phyloP scores from a whole-genome alignment of 73 alveolate genomes.

The Stentor roeselii region DNA sequence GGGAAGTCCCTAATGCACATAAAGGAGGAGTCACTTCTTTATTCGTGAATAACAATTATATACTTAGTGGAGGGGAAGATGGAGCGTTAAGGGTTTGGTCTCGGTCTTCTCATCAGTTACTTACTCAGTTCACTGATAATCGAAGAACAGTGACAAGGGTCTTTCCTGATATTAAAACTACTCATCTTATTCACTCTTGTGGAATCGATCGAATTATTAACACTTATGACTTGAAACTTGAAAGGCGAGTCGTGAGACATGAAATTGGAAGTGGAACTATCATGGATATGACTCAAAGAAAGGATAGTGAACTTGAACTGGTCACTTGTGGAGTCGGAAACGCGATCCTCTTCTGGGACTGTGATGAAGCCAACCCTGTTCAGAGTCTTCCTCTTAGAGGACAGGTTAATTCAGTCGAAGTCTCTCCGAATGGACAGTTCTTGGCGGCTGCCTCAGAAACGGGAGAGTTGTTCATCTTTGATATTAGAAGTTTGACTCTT shows the following conservation, averaged over 20 bases:
- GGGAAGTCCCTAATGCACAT: slow-evolving; percentile 77
- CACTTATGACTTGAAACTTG: slow-evolving; percentile 75
- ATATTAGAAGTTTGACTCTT: slow-evolving; percentile 52
- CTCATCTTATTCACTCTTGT: slow-evolving; percentile 77
- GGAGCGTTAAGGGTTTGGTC: slow-evolving; percentile 91
- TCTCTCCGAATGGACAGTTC: slow-evolving; percentile 76
- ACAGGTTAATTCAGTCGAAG: slow-evolving; percentile 58
- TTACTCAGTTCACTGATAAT: slow-evolving; percentile 76
- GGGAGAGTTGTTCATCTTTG: slow-evolving; percentile 72
- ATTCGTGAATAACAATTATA: slow-evolving; percentile 78
- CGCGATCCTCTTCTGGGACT: slow-evolving; percentile 83
- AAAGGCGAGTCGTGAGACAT: slow-evolving; percentile 71
- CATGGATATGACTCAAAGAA: slow-evolving; percentile 73
- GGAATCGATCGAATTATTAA: slow-evolving; percentile 67
- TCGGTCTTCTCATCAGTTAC: slow-evolving; percentile 66
- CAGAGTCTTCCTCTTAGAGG: slow-evolving; percentile 61
- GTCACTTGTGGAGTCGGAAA: slow-evolving; percentile 79
- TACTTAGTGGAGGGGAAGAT: slow-evolving; percentile 90
- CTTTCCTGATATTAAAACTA: slow-evolving; percentile 67
- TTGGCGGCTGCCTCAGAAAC: slow-evolving; percentile 76
- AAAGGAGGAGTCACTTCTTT: slow-evolving; percentile 80
- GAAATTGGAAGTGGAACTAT: slow-evolving; percentile 70
- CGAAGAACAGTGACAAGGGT: slow-evolving; percentile 67
- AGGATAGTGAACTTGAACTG: slow-evolving; percentile 73
- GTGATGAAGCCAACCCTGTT: slow-evolving; percentile 74